Base-by-base conservation (phyloP, 2,329 filamentous ascomycete species). In the Pestalotiopsis sp. region DNA sequence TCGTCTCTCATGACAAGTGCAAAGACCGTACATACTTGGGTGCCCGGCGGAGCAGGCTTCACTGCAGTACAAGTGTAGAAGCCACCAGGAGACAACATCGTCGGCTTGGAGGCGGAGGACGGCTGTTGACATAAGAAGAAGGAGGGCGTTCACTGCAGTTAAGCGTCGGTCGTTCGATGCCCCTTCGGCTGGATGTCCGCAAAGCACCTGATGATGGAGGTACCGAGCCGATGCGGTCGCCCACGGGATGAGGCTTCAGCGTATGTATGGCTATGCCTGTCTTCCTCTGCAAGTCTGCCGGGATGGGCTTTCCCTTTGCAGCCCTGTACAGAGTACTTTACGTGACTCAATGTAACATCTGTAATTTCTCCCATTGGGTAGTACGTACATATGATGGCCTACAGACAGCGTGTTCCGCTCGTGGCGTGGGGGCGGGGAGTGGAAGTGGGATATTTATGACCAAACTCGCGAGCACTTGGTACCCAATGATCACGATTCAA, bases 361-460 rank as follows among this genome's bases (percentile, higher is more conserved):
- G 36, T 66, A 64, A 56, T 36, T 66, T 56, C 63, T 66, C 63
- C 63, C 52, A 66, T 66, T 66, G 63, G 63, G 57, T 38, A 13
- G 31, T 36, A 57, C 23, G 12, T 58, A 36, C 17, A 58, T n/a
- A 63, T 39, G 17, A 66, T 45, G 27, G 39, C 49, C 39, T 41
- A n/a, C 20, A 66, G 36, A 7, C 63, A 66, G 25, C 13, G 41
- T 39, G 61, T 66, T 17, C 41, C 25, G 57, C 38, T 65, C 41
- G 23, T 17, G 17, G 62, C 62, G 63, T 66, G 63, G 63, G 63
- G 63, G 63, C 45, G 63, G 63, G 63, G 63, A 57, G 52, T 7
- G 12, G 36, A 39, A 25, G 61, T 45, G 61, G 38, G 38, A 25
- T n/a, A 49, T 36, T 36, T 36, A 36, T 25, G 41, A 27, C 61